Evolutionary conservation across 495 filamentous ascomycete species (phyloP), one percentile per base, ranked within the genome.

Genomic region (Aspergillus diversus): DNA sequence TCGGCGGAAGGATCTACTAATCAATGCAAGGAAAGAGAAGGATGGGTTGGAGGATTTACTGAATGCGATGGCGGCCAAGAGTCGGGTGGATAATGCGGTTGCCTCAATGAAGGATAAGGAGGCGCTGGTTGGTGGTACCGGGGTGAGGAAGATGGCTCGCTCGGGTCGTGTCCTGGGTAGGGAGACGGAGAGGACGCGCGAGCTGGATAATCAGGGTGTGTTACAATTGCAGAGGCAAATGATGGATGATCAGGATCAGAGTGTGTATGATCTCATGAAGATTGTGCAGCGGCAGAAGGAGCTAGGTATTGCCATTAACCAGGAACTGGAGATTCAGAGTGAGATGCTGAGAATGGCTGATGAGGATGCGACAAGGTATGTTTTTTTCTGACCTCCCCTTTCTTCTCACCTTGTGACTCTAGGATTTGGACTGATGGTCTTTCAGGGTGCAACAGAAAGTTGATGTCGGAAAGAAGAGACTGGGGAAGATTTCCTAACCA

Each of bases 121-220:
- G 32, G 80, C 76, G n/a, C 72, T 91, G 47, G 46, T 84, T 31
- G 72, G 68, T 21, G 57, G 57, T 33, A 63, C 63, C 27, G 56
- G 48, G 8, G 68, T 62, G 32, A 67, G 71, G 21, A 71, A 68
- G 50, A 73, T 69, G 17, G 66, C 74, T 8, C 64, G 74, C 51
- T 66, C 84, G 6, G 86, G 92, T 5, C 73, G 93, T 27, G 90
- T 97, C 5, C 80, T 98, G 6, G 96, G 96, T 0, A 88, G 89
- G 50, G 95, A 99, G 75, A 98, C 92, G 47, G 91, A 92, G 61
- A 81, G 84, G 60, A 98, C 95, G 50, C 78, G 94, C 43, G 93
- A 97, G 77, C 76, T 95, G 60, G 95, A 97, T 71, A 99, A 99
- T 69, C 77, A 86, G 34, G 95, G 93, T 0, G 90, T 99, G 46